Base-by-base conservation (phyloP, 2,329 filamentous ascomycete genomes). In the Monosporascus sp. region DNA sequence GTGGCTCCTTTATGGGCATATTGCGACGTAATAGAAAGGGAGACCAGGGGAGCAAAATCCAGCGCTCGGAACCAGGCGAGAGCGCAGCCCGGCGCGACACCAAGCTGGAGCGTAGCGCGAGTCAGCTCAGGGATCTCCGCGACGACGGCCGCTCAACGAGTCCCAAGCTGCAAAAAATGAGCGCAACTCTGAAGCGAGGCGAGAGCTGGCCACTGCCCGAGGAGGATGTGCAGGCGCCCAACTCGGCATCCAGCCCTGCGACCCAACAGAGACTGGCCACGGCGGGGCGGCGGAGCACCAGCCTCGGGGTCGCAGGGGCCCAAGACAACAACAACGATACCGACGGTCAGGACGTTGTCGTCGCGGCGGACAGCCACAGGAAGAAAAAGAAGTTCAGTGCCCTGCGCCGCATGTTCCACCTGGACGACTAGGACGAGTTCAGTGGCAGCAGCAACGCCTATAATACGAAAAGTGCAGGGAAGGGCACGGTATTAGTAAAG, bases 21-120 rank as follows among this genome's bases (percentile, higher is more conserved):
- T 70, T 90, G n/a, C 81, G 84, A 38, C 83, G 87, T 51, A 86
- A 80, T 69, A 88, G 84, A 66, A 74, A 71, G 43, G 70, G 70
- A 37, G 76, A 80, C 56, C 62, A 72, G 25, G 63, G 72, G 52
- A 71, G 75, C 48, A 81, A 78, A 62, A 78, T 86, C 20, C 74
- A 78, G 35, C 82, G 83, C 38, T 68, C 73, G 1, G 78, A 78
- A 22, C 62, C 72, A 9, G 64, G 69, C 14, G 84, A 87, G 59
- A 85, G 78, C 57, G 79, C 79, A 2, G 83, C 84, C 1, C 74
- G 85, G 9, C 75, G 79, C 50, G 85, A 88, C 58, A 86, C 82
- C 0, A 77, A 74, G 20, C 72, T 87, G 1, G 85, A 88, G 65
- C 77, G 83, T 35, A 81, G 74, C 57, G 65, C 72, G n/a, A 72